A percentile compares a stretch with the other conserved stretches of the same genome.
Conservation (phyloP, 768 basidiomycete species). For the Russula ochroleuca region DNA sequence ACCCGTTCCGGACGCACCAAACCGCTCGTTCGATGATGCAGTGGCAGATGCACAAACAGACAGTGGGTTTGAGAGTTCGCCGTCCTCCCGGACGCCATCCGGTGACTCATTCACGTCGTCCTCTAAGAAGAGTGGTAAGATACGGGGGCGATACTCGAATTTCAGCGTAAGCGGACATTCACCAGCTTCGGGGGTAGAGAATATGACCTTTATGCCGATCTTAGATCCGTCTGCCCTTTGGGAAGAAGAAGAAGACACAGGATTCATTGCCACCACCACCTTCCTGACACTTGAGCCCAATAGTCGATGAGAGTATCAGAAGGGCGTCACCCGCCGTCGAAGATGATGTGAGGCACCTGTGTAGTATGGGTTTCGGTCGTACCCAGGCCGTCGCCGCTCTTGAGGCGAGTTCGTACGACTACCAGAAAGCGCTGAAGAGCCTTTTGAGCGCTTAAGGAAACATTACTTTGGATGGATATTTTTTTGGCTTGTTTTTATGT, state of each 20-base stretch:
- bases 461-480: slow-evolving; percentile 10
- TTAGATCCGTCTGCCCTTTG: slow-evolving; percentile 76
- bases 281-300: slow-evolving; percentile 33
- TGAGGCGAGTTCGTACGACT: slow-evolving; percentile 79
- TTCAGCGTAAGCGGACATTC: slow-evolving; percentile 57
- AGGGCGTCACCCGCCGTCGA: slow-evolving; percentile 59
- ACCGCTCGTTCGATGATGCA: slow-evolving; percentile 44
- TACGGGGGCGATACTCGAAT: slow-evolving; percentile 59
- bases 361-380: slow-evolving; percentile 88
- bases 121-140: slow-evolving; percentile 41
- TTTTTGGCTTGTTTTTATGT: slow-evolving; percentile 7
- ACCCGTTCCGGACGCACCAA: neutral
- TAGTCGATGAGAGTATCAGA: slow-evolving; percentile 45
- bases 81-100: slow-evolving; percentile 36
- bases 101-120: slow-evolving; percentile 21
- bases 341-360: slow-evolving; percentile 78
- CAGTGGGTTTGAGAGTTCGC: slow-evolving; percentile 37
- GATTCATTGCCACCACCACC: slow-evolving; percentile 42
- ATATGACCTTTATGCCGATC: slow-evolving; percentile 22
- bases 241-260: slow-evolving; percentile 66
- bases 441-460: slow-evolving; percentile 43
- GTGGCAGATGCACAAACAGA: slow-evolving; percentile 29
- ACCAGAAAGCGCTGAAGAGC: slow-evolving; percentile 72
- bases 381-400: slow-evolving; percentile 77
- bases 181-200: slow-evolving; percentile 4